Conservation (phyloP, 163 green algal species). For the Coccomyxa subellipsoidea region DNA sequence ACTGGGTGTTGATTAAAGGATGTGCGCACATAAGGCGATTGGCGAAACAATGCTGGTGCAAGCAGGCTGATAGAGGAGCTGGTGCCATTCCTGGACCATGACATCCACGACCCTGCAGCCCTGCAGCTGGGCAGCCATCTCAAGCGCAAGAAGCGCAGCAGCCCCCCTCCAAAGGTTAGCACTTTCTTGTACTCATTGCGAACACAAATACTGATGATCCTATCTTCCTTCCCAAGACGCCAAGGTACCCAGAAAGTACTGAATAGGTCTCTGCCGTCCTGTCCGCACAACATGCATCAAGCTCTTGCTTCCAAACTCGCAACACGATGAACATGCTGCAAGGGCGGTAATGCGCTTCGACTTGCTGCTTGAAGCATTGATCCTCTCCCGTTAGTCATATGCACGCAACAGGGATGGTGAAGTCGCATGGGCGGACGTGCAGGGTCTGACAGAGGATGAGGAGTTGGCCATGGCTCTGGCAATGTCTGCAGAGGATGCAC, state of each 20-base stretch:
- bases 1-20: too few species aligned
- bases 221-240: neutral
- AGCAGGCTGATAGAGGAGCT: conserved; percentile 67
- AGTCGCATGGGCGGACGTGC: neutral
- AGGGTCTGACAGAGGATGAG: conserved; percentile 32
- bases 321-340: neutral
- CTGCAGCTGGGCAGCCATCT: conserved; percentile 30
- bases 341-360: too few species aligned
- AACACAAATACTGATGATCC: neutral
- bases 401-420: too few species aligned
- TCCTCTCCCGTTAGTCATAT: too few species aligned
- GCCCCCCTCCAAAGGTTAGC: neutral
- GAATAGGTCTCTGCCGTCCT: neutral
- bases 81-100: conserved; percentile 69
- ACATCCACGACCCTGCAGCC: conserved; percentile 45
- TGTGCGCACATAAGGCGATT: too few species aligned
- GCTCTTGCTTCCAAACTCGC: neutral
- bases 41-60: too few species aligned
- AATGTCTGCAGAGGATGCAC: conserved; percentile 14
- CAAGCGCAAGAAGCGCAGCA: conserved; percentile 27
- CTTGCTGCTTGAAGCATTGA: too few species aligned
- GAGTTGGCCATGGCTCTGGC: conserved; percentile 30
- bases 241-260: neutral
- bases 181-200: neutral
- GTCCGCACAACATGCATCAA: neutral